A percentile compares a stretch with the other conserved stretches of the same genome.
Evolutionary conservation across 768 basidiomycete genomes (phyloP).

Genomic region (Boletus subparvulus): DNA sequence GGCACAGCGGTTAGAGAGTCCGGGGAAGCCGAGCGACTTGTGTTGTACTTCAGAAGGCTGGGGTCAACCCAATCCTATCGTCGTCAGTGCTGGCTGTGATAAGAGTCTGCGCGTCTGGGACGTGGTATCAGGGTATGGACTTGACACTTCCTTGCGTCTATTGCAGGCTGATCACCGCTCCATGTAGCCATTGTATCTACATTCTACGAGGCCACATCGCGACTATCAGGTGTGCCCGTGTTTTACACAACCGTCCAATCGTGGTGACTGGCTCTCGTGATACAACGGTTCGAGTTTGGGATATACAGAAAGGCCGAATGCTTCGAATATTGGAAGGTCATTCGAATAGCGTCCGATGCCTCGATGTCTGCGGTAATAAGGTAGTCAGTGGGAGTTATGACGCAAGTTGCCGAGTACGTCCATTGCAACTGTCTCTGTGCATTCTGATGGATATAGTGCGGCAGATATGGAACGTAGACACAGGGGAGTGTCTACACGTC

Average conservation of each 20-base stretch:
- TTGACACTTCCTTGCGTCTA: not conserved
- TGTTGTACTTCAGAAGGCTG: constrained; percentile 80
- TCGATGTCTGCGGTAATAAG: constrained; percentile 82
- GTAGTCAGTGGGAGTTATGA: constrained; percentile 96
- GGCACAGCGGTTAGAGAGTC: constrained; percentile 8
- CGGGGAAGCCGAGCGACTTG: constrained; percentile 46
- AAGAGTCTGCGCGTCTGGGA: constrained; percentile 93
- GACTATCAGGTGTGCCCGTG: constrained; percentile 88
- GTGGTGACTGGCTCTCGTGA: constrained; percentile 92
- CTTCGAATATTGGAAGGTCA: constrained; percentile 75
- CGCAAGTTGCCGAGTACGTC: constrained; percentile 71
- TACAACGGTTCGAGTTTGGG: constrained; percentile 86
- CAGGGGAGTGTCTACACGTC: constrained; percentile 81
- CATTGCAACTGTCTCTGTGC: not conserved
- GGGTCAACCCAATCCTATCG: constrained; percentile 80
- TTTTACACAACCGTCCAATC: constrained; percentile 81
- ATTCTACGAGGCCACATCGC: constrained; percentile 81
- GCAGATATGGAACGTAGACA: constrained; percentile 89
- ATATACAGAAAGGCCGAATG: constrained; percentile 76
- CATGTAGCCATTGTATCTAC: constrained; percentile 63
- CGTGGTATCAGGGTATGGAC: constrained; percentile 70
- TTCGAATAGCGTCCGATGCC: constrained; percentile 74
- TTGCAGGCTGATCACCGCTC: constrained; percentile 1
- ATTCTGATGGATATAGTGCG: not conserved
- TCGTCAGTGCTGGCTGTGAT: constrained; percentile 93